These are phyloP conservation scores for Datura wrightii DNA, from an alignment of 257 asterid genomes.

Conservation along the genomic window DNA sequence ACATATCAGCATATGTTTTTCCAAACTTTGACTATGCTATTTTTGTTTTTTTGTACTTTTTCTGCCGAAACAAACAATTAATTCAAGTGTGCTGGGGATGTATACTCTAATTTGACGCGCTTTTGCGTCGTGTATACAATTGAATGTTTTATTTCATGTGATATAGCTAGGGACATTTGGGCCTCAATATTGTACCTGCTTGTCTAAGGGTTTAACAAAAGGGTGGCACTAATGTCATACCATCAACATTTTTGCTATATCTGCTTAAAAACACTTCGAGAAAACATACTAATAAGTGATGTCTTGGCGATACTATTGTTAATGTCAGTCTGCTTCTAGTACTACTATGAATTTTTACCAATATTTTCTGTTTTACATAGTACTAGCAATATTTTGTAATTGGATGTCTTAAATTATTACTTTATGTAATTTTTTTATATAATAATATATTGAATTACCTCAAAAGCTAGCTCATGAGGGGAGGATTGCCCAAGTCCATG, in stretches of 20 bases:
- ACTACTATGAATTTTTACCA: neutral
- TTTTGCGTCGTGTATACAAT: neutral
- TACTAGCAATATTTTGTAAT: no score
- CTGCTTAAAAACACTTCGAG: neutral
- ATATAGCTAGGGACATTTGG: neutral
- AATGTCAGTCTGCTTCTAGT: neutral
- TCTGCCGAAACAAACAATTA: neutral
- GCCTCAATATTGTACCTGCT: slow-evolving; percentile 6
- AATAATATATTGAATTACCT: no score
- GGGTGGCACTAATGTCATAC: neutral
- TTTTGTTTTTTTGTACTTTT: neutral
- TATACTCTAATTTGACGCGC: slow-evolving; percentile 35
- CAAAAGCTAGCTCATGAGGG: no score
- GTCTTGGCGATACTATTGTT: neutral
- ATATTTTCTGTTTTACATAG: no score
- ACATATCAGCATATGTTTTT: slow-evolving; percentile 2
- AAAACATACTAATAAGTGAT: neutral
- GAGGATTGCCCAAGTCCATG: no score
- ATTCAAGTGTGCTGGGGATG: neutral
- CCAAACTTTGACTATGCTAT: neutral
- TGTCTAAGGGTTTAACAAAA: neutral
- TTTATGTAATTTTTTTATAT: no score
- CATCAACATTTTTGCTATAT: neutral
- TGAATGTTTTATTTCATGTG: neutral
- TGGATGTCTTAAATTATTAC: no score